A percentile compares a stretch with the other conserved stretches of the same genome.
Conservation (phyloP, 306 rosid species). For the Lotus japonicus region DNA sequence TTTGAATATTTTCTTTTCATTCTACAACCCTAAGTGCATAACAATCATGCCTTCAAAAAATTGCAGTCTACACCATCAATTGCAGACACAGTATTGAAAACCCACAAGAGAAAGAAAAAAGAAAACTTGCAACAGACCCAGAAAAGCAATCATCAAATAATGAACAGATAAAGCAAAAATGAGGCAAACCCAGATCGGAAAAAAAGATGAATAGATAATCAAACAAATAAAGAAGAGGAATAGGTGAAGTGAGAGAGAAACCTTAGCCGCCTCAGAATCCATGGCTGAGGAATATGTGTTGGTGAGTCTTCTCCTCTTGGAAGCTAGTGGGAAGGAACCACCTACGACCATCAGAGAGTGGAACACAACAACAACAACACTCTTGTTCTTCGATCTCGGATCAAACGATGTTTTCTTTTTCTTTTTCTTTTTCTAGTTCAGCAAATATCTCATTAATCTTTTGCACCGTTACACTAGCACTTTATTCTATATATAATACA, state of each 20-base stretch:
- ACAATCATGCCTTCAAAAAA: background rate
- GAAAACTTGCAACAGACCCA: slow-evolving; percentile 9
- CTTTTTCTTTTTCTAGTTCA: too few relatives aligned
- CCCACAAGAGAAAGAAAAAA: background rate
- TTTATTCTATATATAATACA: too few relatives aligned
- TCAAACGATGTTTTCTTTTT: too few relatives aligned
- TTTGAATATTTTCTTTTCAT: background rate
- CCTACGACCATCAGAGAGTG: background rate
- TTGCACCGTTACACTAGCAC: too few relatives aligned
- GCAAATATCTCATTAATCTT: too few relatives aligned
- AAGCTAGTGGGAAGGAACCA: background rate
- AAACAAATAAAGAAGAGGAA: background rate
- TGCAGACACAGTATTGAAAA: too few relatives aligned
- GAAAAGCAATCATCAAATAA: background rate
- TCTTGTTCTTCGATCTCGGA: too few relatives aligned
- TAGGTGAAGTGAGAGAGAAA: background rate
- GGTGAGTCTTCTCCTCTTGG: background rate
- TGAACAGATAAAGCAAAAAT: background rate
- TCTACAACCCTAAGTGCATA: background rate
- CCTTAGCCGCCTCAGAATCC: slow-evolving; percentile 6
- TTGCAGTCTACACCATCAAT: too few relatives aligned
- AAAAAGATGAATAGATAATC: background rate
- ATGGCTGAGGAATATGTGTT: slow-evolving; percentile 19
- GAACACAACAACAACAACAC: too few relatives aligned
- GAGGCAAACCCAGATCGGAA: slow-evolving; percentile 34